A percentile compares a stretch with the other conserved stretches of the same genome.
Conservation (phyloP, 345 rosid genomes). For the Streptanthus diversifolius region DNA sequence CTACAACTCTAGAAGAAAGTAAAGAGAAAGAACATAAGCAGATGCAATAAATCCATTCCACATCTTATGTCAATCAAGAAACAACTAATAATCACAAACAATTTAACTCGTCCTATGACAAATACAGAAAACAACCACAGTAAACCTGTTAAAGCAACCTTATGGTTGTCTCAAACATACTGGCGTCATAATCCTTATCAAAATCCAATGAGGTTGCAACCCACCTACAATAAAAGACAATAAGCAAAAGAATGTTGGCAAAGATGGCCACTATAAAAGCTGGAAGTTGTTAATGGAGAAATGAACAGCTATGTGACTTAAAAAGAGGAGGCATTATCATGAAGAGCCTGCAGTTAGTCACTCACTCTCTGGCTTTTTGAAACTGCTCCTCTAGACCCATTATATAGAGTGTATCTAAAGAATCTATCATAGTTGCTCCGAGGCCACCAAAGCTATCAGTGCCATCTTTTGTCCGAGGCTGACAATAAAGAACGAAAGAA, state of each 20-base stretch:
- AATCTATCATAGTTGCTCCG: slow-evolving; percentile 86
- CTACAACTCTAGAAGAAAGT: slow-evolving; percentile 68
- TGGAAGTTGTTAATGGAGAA: background rate
- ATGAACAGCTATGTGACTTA: background rate
- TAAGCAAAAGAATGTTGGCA: background rate
- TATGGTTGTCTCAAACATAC: slow-evolving; percentile 99
- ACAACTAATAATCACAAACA: background rate
- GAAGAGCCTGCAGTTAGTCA: slow-evolving; percentile 19
- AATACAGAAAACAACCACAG: slow-evolving; percentile 35
- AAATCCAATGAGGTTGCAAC: slow-evolving; percentile 89
- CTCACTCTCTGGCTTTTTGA: slow-evolving; percentile 91
- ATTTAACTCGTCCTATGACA: slow-evolving; percentile 26
- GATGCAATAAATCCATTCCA: background rate
- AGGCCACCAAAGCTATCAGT: slow-evolving; percentile 96
- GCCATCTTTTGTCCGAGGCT: slow-evolving; percentile 90
- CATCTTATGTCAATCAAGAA: slow-evolving; percentile 11
- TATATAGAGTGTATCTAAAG: slow-evolving; percentile 84
- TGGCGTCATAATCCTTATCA: slow-evolving; percentile 88
- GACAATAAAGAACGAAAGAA: slow-evolving; percentile 10
- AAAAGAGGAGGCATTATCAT: background rate
- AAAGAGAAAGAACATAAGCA: slow-evolving; percentile 20
- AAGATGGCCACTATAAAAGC: background rate
- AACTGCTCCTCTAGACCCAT: slow-evolving; percentile 91
- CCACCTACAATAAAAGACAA: slow-evolving; percentile 59
- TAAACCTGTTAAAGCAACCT: slow-evolving; percentile 90